Evolutionary conservation across 108 stramenopile genomes (phyloP).

Genomic region (Bacterosira constricta): DNA sequence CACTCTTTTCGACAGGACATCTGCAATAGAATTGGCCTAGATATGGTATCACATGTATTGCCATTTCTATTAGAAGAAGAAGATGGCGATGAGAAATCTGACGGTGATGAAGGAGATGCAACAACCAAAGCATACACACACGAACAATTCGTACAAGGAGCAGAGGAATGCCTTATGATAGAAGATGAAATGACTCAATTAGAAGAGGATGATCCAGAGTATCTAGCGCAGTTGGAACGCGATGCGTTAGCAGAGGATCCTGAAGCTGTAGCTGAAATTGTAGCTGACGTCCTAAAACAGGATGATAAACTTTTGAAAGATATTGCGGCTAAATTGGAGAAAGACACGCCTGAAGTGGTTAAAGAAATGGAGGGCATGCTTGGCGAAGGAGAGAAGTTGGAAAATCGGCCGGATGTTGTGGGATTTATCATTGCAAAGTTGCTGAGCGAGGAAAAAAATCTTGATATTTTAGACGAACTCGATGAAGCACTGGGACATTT

Average conservation of each 20-base stretch:
- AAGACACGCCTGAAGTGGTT: constrained; percentile 12
- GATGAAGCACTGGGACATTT: constrained; percentile 8
- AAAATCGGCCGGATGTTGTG: constrained; percentile 38
- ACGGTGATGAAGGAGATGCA: neutral
- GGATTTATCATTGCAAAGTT: constrained; percentile 25
- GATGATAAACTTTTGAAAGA: constrained; percentile 25
- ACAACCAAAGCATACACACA: constrained; percentile 21
- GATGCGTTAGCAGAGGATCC: constrained; percentile 43
- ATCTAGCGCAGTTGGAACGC: constrained; percentile 29
- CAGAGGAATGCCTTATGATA: constrained; percentile 48
- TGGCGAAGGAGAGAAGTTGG: constrained; percentile 31
- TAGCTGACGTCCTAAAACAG: constrained; percentile 20
- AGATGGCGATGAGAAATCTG: neutral
- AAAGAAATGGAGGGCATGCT: constrained; percentile 28
- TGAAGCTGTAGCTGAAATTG: constrained; percentile 40
- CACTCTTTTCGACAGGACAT: constrained; percentile 14
- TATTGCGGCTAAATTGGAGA: constrained; percentile 16
- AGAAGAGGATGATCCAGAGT: constrained; percentile 31
- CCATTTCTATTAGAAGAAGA: constrained; percentile 21
- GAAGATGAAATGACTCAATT: constrained; percentile 44
- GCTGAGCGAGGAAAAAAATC: constrained; percentile 30
- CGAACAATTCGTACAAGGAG: constrained; percentile 33
- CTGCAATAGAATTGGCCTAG: constrained; percentile 47
- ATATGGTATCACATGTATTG: constrained; percentile 37
- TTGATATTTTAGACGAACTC: constrained; percentile 39